Evolutionary conservation across 148 eudicot species (phyloP).

Genomic region (Dianthus caryophyllus): DNA sequence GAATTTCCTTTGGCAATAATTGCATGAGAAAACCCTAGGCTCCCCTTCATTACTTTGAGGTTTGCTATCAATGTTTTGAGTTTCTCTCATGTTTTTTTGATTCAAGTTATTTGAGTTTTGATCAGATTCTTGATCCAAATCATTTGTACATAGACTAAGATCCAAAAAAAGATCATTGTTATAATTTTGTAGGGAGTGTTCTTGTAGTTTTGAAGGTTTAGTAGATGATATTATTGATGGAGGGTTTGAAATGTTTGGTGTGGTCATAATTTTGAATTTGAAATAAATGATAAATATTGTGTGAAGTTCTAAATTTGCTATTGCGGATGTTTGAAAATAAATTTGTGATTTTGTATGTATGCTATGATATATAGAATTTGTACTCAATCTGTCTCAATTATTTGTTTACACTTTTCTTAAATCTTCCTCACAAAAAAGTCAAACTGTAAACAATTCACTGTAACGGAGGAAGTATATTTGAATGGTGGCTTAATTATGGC

Average conservation of each 20-base stretch:
- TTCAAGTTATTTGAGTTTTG: conserved; percentile 24
- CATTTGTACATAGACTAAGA: conserved; percentile 49
- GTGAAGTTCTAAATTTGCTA: neutral
- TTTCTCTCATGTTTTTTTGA: conserved; percentile 4
- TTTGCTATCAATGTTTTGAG: conserved; percentile 23
- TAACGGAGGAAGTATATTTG: too few species aligned
- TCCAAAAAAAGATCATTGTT: conserved; percentile 35
- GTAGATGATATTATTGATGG: neutral
- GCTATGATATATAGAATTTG: conserved; percentile 5
- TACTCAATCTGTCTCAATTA: too few species aligned
- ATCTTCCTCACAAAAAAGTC: too few species aligned
- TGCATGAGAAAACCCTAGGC: conserved; percentile 71
- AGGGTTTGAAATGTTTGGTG: conserved; percentile 16
- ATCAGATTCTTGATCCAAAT: conserved; percentile 20
- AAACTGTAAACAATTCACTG: too few species aligned
- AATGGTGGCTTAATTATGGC: too few species aligned
- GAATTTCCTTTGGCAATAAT: conserved; percentile 79
- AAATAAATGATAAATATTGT: neutral
- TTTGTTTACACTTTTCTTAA: too few species aligned
- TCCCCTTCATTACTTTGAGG: conserved; percentile 32
- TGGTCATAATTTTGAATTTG: conserved; percentile 11
- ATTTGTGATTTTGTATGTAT: conserved; percentile 1
- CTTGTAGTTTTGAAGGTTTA: conserved; percentile 9
- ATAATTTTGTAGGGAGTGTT: conserved; percentile 8
- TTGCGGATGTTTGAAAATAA: conserved; percentile 1